Evolutionary conservation across 495 filamentous ascomycete genomes (phyloP).

Genomic region (Evansstolkia leycettana): DNA sequence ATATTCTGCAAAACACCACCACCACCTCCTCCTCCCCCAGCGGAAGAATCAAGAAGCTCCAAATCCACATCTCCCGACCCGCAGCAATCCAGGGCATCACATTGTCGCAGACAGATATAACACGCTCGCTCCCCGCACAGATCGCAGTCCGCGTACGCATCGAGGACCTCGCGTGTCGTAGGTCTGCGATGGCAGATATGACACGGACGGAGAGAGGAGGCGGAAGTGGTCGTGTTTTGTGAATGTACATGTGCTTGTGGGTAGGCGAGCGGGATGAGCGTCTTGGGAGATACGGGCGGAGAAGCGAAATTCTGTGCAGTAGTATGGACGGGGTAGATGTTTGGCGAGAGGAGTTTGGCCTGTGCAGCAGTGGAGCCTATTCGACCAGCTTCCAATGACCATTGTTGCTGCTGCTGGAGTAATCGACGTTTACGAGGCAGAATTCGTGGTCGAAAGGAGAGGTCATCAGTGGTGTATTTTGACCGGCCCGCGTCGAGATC

Average conservation of each 20-base stretch:
- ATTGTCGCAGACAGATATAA: conserved; percentile 40
- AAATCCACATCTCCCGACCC: conserved; percentile 1
- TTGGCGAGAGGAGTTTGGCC: conserved; percentile 13
- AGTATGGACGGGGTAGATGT: conserved; percentile 5
- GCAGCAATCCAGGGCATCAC: conserved; percentile 22
- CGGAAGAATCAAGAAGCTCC: no score
- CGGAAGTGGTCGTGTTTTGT: conserved; percentile 7
- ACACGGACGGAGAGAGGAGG: conserved; percentile 29
- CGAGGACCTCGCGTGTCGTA: conserved; percentile 31
- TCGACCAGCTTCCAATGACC: conserved; percentile 1
- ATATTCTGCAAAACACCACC: no score
- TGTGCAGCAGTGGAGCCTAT: conserved; percentile 1
- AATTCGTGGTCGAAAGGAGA: conserved; percentile 15
- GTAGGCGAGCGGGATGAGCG: conserved; percentile 13
- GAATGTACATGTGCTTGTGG: no score
- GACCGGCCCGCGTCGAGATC: conserved; percentile 7
- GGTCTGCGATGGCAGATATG: conserved; percentile 40
- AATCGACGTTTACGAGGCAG: conserved; percentile 25
- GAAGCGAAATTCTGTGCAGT: conserved; percentile 15
- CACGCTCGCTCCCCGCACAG: conserved; percentile 35
- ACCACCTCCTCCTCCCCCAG: background rate
- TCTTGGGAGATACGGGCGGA: conserved; percentile 25
- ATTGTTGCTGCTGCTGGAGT: conserved; percentile 10
- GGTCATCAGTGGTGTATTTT: conserved; percentile 6
- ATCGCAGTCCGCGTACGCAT: conserved; percentile 39